A percentile compares a stretch with the other conserved stretches of the same genome.
These are phyloP conservation scores for Lepidium campestre DNA, from an alignment of 441 rosid species.

Conservation along the genomic window DNA sequence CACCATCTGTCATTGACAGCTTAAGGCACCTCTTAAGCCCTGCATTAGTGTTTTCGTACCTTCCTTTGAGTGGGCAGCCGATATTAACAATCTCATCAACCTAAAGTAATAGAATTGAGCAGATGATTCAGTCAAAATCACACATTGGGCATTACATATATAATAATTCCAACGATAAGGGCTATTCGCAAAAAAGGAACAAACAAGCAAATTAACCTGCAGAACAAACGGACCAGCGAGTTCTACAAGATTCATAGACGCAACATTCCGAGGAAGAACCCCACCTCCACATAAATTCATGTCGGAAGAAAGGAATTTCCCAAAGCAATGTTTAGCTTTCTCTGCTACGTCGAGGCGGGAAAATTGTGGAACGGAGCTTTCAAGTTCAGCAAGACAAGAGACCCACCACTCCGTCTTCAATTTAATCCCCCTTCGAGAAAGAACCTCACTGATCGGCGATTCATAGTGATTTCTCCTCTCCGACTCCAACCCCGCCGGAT, in stretches of 20 bases:
- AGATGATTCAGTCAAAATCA: constrained; percentile 1
- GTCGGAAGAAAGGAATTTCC: constrained; percentile 69
- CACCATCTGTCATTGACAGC: constrained; percentile 87
- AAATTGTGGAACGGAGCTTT: constrained; percentile 41
- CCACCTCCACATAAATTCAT: constrained; percentile 76
- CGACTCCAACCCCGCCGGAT: background rate
- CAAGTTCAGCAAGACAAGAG: constrained; percentile 44
- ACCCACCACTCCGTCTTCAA: constrained; percentile 64
- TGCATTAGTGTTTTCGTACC: constrained; percentile 58
- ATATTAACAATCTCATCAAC: constrained; percentile 94
- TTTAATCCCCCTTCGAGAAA: constrained; percentile 56
- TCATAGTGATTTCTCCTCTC: constrained; percentile 18
- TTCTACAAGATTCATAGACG: constrained; percentile 63
- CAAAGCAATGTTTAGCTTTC: constrained; percentile 72
- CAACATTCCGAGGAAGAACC: constrained; percentile 64
- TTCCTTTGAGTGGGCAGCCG: constrained; percentile 64
- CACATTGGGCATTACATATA: background rate
- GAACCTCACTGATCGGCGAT: constrained; percentile 42
- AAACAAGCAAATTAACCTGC: constrained; percentile 42
- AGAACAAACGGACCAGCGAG: constrained; percentile 87
- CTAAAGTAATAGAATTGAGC: constrained; percentile 33
- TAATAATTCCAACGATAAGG: background rate
- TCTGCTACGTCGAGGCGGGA: constrained; percentile 36
- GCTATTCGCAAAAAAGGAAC: background rate
- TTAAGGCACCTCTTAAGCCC: constrained; percentile 90